These are phyloP conservation scores for Pseudopithomyces chartarum DNA, from an alignment of 2,329 filamentous ascomycete species.

Conservation along the genomic window DNA sequence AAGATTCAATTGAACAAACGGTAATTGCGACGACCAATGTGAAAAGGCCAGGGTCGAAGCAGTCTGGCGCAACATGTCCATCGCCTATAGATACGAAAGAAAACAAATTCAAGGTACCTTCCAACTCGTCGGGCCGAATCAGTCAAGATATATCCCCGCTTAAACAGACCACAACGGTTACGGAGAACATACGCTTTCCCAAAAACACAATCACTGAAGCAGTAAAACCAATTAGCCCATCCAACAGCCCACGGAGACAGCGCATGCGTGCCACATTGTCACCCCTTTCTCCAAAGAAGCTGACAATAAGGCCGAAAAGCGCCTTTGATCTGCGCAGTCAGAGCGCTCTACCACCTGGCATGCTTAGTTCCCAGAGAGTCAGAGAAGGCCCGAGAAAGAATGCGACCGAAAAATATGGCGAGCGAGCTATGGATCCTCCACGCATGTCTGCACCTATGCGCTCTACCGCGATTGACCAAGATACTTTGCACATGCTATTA, in stretches of 20 bases:
- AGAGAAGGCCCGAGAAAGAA: background rate
- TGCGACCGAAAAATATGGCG: background rate
- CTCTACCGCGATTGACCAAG: conserved; percentile 6
- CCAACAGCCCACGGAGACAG: conserved; percentile 14
- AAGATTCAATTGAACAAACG: conserved; percentile 30
- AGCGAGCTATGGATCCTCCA: background rate
- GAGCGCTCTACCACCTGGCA: background rate
- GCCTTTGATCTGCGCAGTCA: conserved; percentile 37
- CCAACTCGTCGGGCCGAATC: conserved; percentile 14
- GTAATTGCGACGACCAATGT: conserved; percentile 12
- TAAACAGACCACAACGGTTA: conserved; percentile 19
- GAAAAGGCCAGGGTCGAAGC: conserved; percentile 8
- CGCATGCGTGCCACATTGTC: conserved; percentile 21
- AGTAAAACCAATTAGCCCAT: conserved; percentile 2
- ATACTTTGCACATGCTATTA: conserved; percentile 14
- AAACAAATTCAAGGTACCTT: conserved; percentile 22
- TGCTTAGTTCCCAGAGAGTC: background rate
- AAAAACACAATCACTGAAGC: background rate
- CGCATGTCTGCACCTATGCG: background rate
- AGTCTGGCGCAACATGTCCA: background rate
- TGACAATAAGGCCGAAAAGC: conserved; percentile 33
- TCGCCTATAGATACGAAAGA: background rate
- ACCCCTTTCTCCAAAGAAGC: conserved; percentile 25
- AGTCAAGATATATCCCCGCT: conserved; percentile 19
- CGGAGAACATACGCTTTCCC: conserved; percentile 7